Evolutionary conservation across 2,329 filamentous ascomycete species (phyloP).

Genomic region (Epichloe typhina): DNA sequence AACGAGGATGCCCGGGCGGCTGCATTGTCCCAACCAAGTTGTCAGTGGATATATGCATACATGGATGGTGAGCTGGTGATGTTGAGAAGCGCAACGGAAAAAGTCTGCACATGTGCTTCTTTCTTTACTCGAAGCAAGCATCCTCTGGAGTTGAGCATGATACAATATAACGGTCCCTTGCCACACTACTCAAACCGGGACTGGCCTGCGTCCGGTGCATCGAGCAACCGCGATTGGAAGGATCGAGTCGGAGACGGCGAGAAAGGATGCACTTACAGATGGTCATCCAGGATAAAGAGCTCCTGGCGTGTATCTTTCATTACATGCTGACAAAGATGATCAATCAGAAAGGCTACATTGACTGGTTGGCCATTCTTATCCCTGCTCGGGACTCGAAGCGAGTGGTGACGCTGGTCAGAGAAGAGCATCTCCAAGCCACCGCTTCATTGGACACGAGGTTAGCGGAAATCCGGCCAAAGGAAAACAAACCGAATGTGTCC

Average conservation of each 20-base stretch:
- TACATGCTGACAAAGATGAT: slow-evolving; percentile 63
- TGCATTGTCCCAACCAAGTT: slow-evolving; percentile 22
- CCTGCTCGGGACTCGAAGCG: slow-evolving; percentile 51
- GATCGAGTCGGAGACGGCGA: slow-evolving; percentile 5
- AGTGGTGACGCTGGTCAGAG: slow-evolving; percentile 63
- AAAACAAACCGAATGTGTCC: background rate
- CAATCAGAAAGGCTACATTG: slow-evolving; percentile 64
- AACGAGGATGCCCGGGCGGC: slow-evolving; percentile 87
- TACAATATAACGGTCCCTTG: background rate
- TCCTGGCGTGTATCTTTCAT: slow-evolving; percentile 83
- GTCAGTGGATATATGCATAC: slow-evolving; percentile 11
- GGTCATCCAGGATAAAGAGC: slow-evolving; percentile 74
- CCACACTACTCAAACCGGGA: background rate
- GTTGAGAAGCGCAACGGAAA: background rate
- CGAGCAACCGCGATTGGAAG: background rate
- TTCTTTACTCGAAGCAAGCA: background rate
- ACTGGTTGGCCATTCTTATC: slow-evolving; percentile 46
- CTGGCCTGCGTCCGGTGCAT: background rate
- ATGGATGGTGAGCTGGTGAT: background rate
- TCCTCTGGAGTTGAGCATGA: no score
- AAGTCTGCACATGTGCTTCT: background rate
- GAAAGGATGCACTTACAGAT: slow-evolving; percentile 55
- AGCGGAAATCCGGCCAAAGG: background rate
- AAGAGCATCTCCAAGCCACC: slow-evolving; percentile 94
- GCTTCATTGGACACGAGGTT: slow-evolving; percentile 28